Evolutionary conservation across 371 early-diverging fungal genomes (phyloP), one percentile per base, ranked within the genome.

Genomic region (Dinochytrium kinnereticum): DNA sequence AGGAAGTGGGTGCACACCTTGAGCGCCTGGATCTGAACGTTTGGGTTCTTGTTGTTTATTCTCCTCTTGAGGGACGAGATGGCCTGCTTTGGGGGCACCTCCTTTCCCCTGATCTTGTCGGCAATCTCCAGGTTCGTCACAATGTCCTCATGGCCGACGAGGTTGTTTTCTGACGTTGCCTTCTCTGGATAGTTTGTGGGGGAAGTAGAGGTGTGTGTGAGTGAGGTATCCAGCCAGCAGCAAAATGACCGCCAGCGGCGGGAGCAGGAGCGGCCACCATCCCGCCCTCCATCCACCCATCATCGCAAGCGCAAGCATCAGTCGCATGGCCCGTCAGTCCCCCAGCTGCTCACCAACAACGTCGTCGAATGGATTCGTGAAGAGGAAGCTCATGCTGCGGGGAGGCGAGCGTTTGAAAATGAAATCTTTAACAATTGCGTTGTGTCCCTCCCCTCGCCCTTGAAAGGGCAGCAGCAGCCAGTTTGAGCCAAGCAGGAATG

Each of bases 161-260:
- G 96, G 1, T 95, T 75, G 73, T 91, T 90, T 79, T 96, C 98
- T 1, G 93, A 91, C 17, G 97, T 97, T n/a, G 96, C 95, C 51
- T 78, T 79, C 39, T 82, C 83, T 82, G 72, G 44, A 40, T 36
- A 2, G 53, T 55, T 19, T 26, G 57, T 2, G 10, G 44, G 65
- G n/a, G 33, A 19, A 34, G 13, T 0, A 3, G 0, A n/a, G 57
- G 57, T 17, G 19, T 3, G 37, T 31, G 55, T 31, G 59, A 26
- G n/a, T n/a, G n/a, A 61, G 13, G 61, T 26, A 28, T 61, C 61
- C 36, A 13, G 28, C 26, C 21, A 30, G 49, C 31, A 70, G 28
- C 44, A 44, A 44, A 7, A 36, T 1, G 19, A 33, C 2, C 51
- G 24, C 44, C 51, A 21, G 13, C 37, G 40, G 3, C n/a, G n/a